Conservation (phyloP, 2,329 filamentous ascomycete species). For the Fusarium torreyae region DNA sequence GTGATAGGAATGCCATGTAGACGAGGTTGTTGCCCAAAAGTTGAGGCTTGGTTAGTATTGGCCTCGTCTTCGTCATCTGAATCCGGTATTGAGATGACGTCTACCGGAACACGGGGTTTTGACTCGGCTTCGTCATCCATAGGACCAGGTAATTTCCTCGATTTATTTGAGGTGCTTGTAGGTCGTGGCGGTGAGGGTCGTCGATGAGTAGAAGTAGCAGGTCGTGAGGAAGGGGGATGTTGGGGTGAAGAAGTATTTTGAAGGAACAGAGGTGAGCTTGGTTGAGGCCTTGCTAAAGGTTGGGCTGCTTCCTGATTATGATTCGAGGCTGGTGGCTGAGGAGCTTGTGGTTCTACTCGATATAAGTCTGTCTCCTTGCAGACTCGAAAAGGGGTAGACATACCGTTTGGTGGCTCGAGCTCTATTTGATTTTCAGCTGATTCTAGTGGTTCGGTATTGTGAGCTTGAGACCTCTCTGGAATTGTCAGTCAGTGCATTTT, state of each 20-base stretch:
- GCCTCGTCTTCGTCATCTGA: neutral
- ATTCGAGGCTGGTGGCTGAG: neutral
- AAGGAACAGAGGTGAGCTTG: neutral
- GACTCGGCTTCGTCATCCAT: neutral
- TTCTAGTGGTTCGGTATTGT: neutral
- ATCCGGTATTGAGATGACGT: neutral
- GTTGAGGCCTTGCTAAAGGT: neutral
- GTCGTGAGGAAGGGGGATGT: too few species aligned
- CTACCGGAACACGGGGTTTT: neutral
- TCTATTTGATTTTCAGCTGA: neutral
- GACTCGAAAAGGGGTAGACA: neutral
- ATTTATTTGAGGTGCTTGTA: too few species aligned
- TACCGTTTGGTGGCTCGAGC: neutral
- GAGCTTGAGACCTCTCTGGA: neutral
- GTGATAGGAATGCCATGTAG: neutral
- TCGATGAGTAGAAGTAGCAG: too few species aligned
- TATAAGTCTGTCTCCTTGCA: too few species aligned
- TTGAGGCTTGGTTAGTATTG: neutral
- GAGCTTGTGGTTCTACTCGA: too few species aligned
- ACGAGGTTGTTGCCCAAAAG: neutral
- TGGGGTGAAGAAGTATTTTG: too few species aligned
- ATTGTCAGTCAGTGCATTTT: neutral
- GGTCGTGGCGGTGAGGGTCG: too few species aligned
- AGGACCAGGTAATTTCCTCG: neutral
- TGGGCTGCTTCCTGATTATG: neutral